These are phyloP conservation scores for Lobosporangium transversale DNA, from an alignment of 192 early-diverging fungal genomes.

Conservation along the genomic window DNA sequence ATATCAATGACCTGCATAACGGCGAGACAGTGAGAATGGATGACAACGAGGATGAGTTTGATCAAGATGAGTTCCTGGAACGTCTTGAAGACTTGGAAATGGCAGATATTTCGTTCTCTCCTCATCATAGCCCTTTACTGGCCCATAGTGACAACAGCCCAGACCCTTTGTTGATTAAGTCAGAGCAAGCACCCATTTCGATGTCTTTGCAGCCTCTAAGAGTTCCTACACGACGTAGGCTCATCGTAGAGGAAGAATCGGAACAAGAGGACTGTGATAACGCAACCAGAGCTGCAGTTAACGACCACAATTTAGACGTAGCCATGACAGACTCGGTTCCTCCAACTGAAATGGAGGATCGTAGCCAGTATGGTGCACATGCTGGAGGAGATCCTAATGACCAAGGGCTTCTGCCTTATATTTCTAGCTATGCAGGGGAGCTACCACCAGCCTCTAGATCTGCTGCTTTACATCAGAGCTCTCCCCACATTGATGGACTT, in stretches of 20 bases:
- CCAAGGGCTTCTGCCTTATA: too few species aligned
- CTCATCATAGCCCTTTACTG: not conserved
- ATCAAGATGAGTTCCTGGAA: slow-evolving; percentile 10
- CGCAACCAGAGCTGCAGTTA: not conserved
- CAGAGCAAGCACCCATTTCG: too few species aligned
- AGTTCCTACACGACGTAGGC: slow-evolving; percentile 19
- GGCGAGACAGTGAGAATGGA: not conserved
- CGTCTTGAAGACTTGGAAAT: slow-evolving; percentile 21
- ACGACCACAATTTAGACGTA: not conserved
- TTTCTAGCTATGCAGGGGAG: too few species aligned
- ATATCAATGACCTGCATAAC: not conserved
- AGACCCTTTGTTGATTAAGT: too few species aligned
- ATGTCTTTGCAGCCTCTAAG: too few species aligned
- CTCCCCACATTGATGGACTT: too few species aligned
- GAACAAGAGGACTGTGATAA: not conserved
- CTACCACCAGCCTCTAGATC: too few species aligned
- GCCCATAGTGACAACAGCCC: not conserved
- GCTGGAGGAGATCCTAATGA: too few species aligned
- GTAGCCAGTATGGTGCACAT: too few species aligned
- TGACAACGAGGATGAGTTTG: slow-evolving; percentile 3
- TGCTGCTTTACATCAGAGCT: too few species aligned
- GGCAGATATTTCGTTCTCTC: slow-evolving; percentile 15
- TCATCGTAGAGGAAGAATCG: slow-evolving; percentile 21
- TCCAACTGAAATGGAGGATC: too few species aligned
- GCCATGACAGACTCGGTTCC: not conserved